Conservation (phyloP, 805 yeast genomes). For the Yarrowia sp. region DNA sequence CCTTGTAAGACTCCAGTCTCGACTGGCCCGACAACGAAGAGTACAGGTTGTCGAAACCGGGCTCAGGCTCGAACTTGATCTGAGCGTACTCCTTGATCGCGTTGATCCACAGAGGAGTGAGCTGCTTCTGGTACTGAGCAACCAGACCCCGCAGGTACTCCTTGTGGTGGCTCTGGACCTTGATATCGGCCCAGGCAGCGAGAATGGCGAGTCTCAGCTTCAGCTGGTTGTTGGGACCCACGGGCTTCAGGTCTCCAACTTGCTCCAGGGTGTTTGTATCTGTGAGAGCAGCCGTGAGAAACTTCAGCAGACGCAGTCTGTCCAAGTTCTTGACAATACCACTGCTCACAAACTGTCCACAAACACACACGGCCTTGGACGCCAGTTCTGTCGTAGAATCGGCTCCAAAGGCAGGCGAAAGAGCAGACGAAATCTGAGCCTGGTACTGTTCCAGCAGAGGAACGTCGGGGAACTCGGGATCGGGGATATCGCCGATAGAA, state of each 20-base stretch:
- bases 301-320: constrained; percentile 64
- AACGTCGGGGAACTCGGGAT: constrained; percentile 73
- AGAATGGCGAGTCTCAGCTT: constrained; percentile 52
- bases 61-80: constrained; percentile 61
- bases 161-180: constrained; percentile 45
- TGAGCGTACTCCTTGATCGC: constrained; percentile 76
- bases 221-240: constrained; percentile 50
- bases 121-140: constrained; percentile 60
- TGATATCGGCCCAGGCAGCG: constrained; percentile 55
- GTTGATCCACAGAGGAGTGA: constrained; percentile 82
- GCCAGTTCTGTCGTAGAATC: constrained; percentile 78
- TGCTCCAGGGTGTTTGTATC: constrained; percentile 53
- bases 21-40: constrained; percentile 51
- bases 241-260: constrained; percentile 51
- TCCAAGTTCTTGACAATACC: constrained; percentile 58
- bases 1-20: constrained; percentile 57
- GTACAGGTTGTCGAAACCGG: constrained; percentile 49
- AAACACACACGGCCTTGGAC: constrained; percentile 75
- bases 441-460: constrained; percentile 88
- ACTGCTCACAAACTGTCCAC: constrained; percentile 77
- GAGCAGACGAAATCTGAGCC: constrained; percentile 89
- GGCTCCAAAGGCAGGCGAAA: constrained; percentile 80
- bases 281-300: constrained; percentile 65
- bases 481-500: constrained; percentile 66
- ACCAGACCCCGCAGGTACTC: constrained; percentile 52